Percentiles rank a stretch among this genome's conserved stretches.
phyloP scores from a whole-genome alignment of 345 rosid species.

The Acer yangbiense region DNA sequence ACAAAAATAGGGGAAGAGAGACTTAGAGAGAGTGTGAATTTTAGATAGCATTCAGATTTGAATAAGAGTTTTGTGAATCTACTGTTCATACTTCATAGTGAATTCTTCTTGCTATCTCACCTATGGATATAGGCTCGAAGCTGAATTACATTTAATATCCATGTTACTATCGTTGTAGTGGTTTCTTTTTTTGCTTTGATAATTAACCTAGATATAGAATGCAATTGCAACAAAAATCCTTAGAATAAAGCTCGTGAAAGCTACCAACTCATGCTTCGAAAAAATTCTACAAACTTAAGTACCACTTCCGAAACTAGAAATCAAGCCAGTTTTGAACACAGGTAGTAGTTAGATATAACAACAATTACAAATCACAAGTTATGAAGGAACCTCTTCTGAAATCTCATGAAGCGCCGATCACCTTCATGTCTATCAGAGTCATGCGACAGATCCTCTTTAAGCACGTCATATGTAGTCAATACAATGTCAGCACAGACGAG shows the following conservation, averaged over 20 bases:
- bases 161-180: not conserved
- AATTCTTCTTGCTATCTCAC: not conserved
- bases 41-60: not conserved
- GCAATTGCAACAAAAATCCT: not conserved
- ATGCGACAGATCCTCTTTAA: slow-evolving; percentile 92
- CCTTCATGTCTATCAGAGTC: slow-evolving; percentile 95
- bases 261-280: not conserved
- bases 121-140: not conserved
- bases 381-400: slow-evolving; percentile 74
- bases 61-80: not conserved
- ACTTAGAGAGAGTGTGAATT: slow-evolving; percentile 3
- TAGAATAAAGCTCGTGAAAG: not conserved
- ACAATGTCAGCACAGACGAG: slow-evolving; percentile 78
- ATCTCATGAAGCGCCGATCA: slow-evolving; percentile 84
- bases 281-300: not conserved
- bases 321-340: not conserved
- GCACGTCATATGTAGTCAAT: slow-evolving; percentile 92
- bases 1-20: not conserved
- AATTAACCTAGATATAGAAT: not conserved
- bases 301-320: not conserved
- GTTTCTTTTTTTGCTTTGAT: not conserved
- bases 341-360: not conserved
- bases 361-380: slow-evolving; percentile 25
- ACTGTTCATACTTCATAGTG: not conserved
- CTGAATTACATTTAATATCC: not conserved